phyloP scores from a whole-genome alignment of 1,139 yeast genomes.

The Magnusiomyces tetraspermus region DNA sequence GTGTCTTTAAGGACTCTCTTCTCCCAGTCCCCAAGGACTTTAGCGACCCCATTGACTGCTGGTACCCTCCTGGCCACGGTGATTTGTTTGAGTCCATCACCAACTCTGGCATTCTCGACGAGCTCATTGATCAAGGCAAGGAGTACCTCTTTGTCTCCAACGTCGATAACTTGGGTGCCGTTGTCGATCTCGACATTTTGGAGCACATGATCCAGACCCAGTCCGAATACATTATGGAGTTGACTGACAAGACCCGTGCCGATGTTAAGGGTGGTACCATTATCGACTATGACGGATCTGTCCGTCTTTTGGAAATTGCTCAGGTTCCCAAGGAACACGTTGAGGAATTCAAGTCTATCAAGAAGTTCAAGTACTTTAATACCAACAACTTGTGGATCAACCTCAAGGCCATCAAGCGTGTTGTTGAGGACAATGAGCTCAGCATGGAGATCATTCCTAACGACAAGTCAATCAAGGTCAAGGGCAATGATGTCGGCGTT shows the following conservation, averaged over 20 bases:
- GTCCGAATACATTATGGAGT: constrained; percentile 94
- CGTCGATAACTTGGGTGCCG: constrained; percentile 98
- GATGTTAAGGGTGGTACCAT: constrained; percentile 99
- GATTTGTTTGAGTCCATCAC: constrained; percentile 88
- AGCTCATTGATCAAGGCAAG: constrained; percentile 84
- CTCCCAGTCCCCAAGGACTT: constrained; percentile 81
- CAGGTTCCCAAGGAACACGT: constrained; percentile 98
- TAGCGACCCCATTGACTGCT: constrained; percentile 68
- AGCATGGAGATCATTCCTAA: constrained; percentile 94
- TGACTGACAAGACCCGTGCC: constrained; percentile 97
- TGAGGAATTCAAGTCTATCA: constrained; percentile 95
- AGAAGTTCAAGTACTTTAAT: constrained; percentile 95
- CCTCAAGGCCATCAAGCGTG: constrained; percentile 84
- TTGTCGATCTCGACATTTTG: constrained; percentile 84
- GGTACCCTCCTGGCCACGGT: constrained; percentile 99
- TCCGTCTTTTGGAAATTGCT: constrained; percentile 91
- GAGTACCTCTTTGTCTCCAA: constrained; percentile 92
- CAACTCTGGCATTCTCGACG: constrained; percentile 86
- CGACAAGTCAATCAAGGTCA: constrained; percentile 69
- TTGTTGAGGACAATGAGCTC: constrained; percentile 75
- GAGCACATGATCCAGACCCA: constrained; percentile 88
- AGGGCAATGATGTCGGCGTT: constrained; percentile 71
- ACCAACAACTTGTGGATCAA: constrained; percentile 97
- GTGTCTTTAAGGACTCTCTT: constrained; percentile 87
- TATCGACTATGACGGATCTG: constrained; percentile 91